These are phyloP conservation scores for Fagus crenata DNA, from an alignment of 306 rosid species.

Conservation along the genomic window DNA sequence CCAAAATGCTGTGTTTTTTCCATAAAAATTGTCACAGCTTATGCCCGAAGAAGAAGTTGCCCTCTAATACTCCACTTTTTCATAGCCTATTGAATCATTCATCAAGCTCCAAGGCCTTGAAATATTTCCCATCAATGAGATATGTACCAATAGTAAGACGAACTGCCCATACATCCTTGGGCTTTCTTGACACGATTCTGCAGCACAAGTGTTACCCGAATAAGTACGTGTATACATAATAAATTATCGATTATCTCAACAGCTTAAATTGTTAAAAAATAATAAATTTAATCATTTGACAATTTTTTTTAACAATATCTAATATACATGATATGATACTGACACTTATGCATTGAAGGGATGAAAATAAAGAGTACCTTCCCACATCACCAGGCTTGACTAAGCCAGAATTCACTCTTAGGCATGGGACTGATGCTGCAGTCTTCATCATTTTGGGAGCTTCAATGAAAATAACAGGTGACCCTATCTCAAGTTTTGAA, in stretches of 20 bases:
- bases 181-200: slow-evolving; percentile 88
- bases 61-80: background rate
- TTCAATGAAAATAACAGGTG: slow-evolving; percentile 68
- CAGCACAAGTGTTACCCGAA: slow-evolving; percentile 28
- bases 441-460: slow-evolving; percentile 78
- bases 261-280: too few relatives aligned
- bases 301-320: too few relatives aligned
- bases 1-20: too few relatives aligned
- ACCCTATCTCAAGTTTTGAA: slow-evolving; percentile 64
- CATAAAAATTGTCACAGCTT: too few relatives aligned
- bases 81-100: slow-evolving; percentile 20
- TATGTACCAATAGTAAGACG: slow-evolving; percentile 72
- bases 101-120: slow-evolving; percentile 68
- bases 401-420: slow-evolving; percentile 64
- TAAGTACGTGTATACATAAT: background rate
- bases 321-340: too few relatives aligned
- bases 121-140: slow-evolving; percentile 83
- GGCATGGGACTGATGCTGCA: slow-evolving; percentile 74
- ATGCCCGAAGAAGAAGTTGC: too few relatives aligned
- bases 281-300: too few relatives aligned
- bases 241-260: too few relatives aligned
- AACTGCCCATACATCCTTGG: slow-evolving; percentile 85
- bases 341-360: background rate
- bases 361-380: slow-evolving; percentile 44
- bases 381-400: slow-evolving; percentile 87